Evolutionary conservation across 2,329 filamentous ascomycete species (phyloP), one percentile per base, ranked within the genome.

Genomic region (Colletotrichum aenigma): DNA sequence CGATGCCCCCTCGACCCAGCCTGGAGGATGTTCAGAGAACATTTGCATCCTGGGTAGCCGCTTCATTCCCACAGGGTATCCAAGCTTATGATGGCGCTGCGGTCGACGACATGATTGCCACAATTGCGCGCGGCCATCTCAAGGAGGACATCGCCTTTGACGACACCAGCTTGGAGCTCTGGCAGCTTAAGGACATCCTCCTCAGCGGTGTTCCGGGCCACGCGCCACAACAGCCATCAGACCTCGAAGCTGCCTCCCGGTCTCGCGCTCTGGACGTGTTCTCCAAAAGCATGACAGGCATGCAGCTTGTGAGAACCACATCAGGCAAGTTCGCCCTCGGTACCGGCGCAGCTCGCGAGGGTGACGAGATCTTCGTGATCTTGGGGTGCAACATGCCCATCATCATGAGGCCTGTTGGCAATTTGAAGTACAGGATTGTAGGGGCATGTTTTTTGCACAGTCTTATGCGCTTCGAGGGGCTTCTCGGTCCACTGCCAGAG

Each of bases 21-120:
- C 21, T 24, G 8, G 24, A 28, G 1, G 55, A 26, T 58, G 21
- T 28, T 1, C 55, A 58, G 4, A 28, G 13, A 26, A 28, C 26
- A 0, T 26, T 58, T 58, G 21, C 21, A 0, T 58, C 55, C 0
- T 58, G 55, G 55, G 26, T 58, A 2, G 8, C 21, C 2, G 7
- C 1, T 3, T 26, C 26, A 1, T 58, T 56, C 7, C 26, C 26
- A 8, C 55, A 28, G 13, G 24, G 26, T 0, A 58, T 58, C 4
- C 55, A 58, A 6, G 5, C 21, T 1, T 0, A 1, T 4, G 26
- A 58, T 26, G 3, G 21, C 0, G 24, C 24, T 4, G 8, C 26
- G 0, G 55, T 58, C 21, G 24, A 58, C 2, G 55, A 58, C 24
- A 26, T 58, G 55, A 18, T 58, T 24, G 21, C 55, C 0, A 58